Percentiles rank a stretch among this genome's conserved stretches.
phyloP scores from a whole-genome alignment of 2,329 filamentous ascomycete species.

The Fusarium nodosum region DNA sequence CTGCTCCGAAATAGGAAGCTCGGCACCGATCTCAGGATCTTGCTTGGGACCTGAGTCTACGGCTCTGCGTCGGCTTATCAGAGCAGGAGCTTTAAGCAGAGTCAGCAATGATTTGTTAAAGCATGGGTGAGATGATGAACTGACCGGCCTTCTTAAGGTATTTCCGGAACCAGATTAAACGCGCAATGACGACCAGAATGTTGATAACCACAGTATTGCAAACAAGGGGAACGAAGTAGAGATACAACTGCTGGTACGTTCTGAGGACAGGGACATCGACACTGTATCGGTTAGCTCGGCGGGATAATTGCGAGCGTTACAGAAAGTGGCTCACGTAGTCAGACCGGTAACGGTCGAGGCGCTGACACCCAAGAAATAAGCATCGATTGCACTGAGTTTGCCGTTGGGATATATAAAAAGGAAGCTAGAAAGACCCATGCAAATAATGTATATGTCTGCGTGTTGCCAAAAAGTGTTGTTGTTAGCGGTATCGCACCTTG shows the following conservation, averaged over 20 bases:
- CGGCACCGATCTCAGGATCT: conserved; percentile 24
- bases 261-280: conserved; percentile 64
- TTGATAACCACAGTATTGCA: conserved; percentile 65
- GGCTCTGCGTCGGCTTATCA: conserved; percentile 27
- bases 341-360: conserved; percentile 65
- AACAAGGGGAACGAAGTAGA: conserved; percentile 65
- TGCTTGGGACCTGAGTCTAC: conserved; percentile 16
- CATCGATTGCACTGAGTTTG: conserved; percentile 57
- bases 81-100: conserved; percentile 24
- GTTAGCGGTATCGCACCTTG: conserved; percentile 22
- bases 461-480: conserved; percentile 1
- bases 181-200: conserved; percentile 61
- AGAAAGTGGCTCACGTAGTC: conserved; percentile 58
- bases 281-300: conserved; percentile 50
- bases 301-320: background rate
- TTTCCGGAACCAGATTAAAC: conserved; percentile 64
- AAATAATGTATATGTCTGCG: conserved; percentile 47
- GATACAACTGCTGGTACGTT: conserved; percentile 65
- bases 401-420: conserved; percentile 43
- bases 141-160: conserved; percentile 57
- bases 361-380: conserved; percentile 65
- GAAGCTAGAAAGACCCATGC: conserved; percentile 44
- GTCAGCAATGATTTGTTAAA: conserved; percentile 9
- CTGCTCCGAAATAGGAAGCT: conserved; percentile 5
- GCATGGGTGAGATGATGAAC: conserved; percentile 14